Percentiles rank a stretch among this genome's conserved stretches.
phyloP scores from a whole-genome alignment of 257 asterid genomes.

The Nicotiana knightiana region DNA sequence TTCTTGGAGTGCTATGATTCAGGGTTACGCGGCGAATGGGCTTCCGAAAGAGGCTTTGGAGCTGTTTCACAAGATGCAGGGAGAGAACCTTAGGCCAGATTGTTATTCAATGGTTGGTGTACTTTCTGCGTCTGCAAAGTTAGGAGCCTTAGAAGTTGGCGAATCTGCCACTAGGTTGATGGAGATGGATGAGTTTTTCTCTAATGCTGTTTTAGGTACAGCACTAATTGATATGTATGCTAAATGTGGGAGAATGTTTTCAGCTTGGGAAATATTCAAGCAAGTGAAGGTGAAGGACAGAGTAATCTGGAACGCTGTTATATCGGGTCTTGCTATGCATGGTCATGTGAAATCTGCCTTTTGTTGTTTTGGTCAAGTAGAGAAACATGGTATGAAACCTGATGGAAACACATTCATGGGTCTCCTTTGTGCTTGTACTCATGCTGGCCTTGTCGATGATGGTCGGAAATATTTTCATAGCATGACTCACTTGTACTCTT shows the following conservation, averaged over 20 bases:
- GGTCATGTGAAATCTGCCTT: constrained; percentile 38
- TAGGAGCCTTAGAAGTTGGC: constrained; percentile 44
- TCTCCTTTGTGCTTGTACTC: constrained; percentile 43
- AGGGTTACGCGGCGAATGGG: constrained; percentile 41
- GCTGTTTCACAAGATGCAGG: constrained; percentile 28
- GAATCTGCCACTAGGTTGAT: constrained; percentile 32
- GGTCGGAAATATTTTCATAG: constrained; percentile 31
- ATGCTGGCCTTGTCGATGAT: constrained; percentile 45
- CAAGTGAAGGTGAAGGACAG: constrained; percentile 32
- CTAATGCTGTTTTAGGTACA: constrained; percentile 37
- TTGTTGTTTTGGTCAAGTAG: constrained; percentile 30
- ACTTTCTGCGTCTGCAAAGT: constrained; percentile 42
- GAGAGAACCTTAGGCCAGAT: constrained; percentile 21
- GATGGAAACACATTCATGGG: constrained; percentile 41
- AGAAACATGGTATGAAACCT: constrained; percentile 34
- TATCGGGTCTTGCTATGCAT: constrained; percentile 38
- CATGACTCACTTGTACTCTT: constrained; percentile 23
- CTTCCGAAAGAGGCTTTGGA: constrained; percentile 39
- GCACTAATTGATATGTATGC: constrained; percentile 43
- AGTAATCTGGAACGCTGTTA: constrained; percentile 38
- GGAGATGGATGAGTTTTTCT: constrained; percentile 26
- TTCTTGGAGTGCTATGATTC: constrained; percentile 48
- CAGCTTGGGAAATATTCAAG: constrained; percentile 33
- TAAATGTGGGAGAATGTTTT: constrained; percentile 32
- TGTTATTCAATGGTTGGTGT: constrained; percentile 48